Evolutionary conservation across 2,329 filamentous ascomycete genomes (phyloP), one percentile per base, ranked within the genome.

Genomic region (Xylariaceae sp.): DNA sequence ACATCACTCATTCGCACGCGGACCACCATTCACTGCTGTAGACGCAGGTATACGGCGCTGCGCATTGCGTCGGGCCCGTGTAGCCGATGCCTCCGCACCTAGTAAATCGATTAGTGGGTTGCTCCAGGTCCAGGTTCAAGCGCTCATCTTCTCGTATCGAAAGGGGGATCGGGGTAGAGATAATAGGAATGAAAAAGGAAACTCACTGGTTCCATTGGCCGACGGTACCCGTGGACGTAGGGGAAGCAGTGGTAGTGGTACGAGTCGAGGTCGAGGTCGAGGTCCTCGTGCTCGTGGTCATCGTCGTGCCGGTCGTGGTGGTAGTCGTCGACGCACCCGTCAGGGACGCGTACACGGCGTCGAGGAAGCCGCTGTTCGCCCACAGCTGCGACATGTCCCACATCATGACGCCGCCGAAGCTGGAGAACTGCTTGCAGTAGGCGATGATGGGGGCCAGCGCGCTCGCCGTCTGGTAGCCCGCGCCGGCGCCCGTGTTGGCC

Each of bases 391-490:
- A 76, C 62, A 76, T 76, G 59, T 86, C 82, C 82, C 81, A 85
- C 64, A 84, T 69, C 81, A 85, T 84, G 19, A 81, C 71, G 22
- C 82, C 82, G 7, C 80, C 81, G 52, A 85, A 85, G 60, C 72
- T 82, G 3, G 65, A 60, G 54, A 74, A 85, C 31, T 63, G 57
- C 61, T 73, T 73, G 34, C 64, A 68, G 53, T 77, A 83, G 26
- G 67, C 42, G 47, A 85, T 71, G 24, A 81, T 67, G 4, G 64
- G 55, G 16, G 57, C 62, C 30, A 85, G 65, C 17, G 67, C 59
- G n/a, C 52, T 50, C 2, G 71, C 69, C 7, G 62, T 53, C 11
- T 72, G 55, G 56, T 84, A 86, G 2, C 81, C 81, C 4, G 64
- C 65, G 4, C 77, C 76, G 3, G 76, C 79, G 6, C 66, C 69